Conservation (phyloP, 495 filamentous ascomycete species). For the Amphirosellinia nigrospora region DNA sequence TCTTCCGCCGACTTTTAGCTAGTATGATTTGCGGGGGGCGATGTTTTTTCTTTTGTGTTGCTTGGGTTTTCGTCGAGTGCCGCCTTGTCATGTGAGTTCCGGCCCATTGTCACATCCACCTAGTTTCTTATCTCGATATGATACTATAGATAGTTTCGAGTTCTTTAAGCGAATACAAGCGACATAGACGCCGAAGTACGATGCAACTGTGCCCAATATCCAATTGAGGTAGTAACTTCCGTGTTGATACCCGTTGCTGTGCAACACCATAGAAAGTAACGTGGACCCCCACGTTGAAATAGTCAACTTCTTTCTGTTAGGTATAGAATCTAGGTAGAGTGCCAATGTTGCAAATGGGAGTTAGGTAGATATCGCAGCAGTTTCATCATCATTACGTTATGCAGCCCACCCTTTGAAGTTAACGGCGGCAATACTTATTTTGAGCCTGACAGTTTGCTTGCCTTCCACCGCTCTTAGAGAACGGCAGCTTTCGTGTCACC, state of each 20-base stretch:
- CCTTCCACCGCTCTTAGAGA: neutral
- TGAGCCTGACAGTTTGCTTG: neutral
- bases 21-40: neutral
- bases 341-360: neutral
- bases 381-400: neutral
- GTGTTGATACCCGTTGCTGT: neutral
- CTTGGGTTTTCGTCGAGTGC: neutral
- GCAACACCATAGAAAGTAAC: neutral
- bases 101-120: neutral
- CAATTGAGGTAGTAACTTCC: neutral
- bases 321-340: neutral
- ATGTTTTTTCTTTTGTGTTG: neutral
- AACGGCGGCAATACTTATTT: slow-evolving; percentile 19
- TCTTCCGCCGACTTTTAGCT: neutral
- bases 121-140: neutral
- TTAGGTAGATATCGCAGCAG: neutral
- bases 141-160: neutral
- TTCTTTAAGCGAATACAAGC: neutral
- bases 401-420: neutral
- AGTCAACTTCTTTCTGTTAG: neutral
- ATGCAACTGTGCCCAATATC: slow-evolving; percentile 20
- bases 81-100: neutral
- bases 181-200: neutral
- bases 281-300: slow-evolving; percentile 8
- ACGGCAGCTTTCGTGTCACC: neutral